phyloP scores from a whole-genome alignment of 1,284 basidiomycete genomes.

The Cutaneotrichosporon dermatis region DNA sequence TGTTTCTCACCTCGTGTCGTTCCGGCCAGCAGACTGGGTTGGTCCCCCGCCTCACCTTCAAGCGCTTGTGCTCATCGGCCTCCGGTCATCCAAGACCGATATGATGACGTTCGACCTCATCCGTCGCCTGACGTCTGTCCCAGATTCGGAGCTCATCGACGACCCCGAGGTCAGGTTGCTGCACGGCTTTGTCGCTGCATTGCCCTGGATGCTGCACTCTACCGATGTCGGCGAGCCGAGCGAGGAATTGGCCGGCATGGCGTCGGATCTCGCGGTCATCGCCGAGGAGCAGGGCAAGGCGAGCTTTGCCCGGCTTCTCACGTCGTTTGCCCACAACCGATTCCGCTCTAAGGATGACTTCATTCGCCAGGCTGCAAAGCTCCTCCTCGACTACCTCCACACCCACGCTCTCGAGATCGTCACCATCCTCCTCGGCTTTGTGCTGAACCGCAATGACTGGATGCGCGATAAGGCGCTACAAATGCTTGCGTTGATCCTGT shows the following conservation, averaged over 20 bases:
- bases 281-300: slow-evolving; percentile 68
- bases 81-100: slow-evolving; percentile 68
- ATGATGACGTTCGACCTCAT: slow-evolving; percentile 66
- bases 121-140: slow-evolving; percentile 60
- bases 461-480: slow-evolving; percentile 77
- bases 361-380: slow-evolving; percentile 78
- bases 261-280: slow-evolving; percentile 67
- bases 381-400: slow-evolving; percentile 71
- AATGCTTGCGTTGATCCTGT: slow-evolving; percentile 81
- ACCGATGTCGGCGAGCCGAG: slow-evolving; percentile 65
- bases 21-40: slow-evolving; percentile 69
- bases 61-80: slow-evolving; percentile 67
- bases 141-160: slow-evolving; percentile 68
- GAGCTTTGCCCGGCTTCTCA: slow-evolving; percentile 77
- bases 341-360: slow-evolving; percentile 91
- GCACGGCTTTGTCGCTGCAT: slow-evolving; percentile 74
- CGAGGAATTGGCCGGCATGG: slow-evolving; percentile 63
- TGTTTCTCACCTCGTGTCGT: slow-evolving; percentile 61
- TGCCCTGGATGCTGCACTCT: slow-evolving; percentile 86
- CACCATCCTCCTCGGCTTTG: slow-evolving; percentile 74
- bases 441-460: slow-evolving; percentile 82
- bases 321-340: slow-evolving; percentile 79
- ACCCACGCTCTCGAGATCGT: slow-evolving; percentile 66
- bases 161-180: slow-evolving; percentile 66
- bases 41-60: slow-evolving; percentile 64